Percentiles rank a stretch among this genome's conserved stretches.
phyloP scores from a whole-genome alignment of 2,329 filamentous ascomycete species.

The Beauveria rudraprayagi region DNA sequence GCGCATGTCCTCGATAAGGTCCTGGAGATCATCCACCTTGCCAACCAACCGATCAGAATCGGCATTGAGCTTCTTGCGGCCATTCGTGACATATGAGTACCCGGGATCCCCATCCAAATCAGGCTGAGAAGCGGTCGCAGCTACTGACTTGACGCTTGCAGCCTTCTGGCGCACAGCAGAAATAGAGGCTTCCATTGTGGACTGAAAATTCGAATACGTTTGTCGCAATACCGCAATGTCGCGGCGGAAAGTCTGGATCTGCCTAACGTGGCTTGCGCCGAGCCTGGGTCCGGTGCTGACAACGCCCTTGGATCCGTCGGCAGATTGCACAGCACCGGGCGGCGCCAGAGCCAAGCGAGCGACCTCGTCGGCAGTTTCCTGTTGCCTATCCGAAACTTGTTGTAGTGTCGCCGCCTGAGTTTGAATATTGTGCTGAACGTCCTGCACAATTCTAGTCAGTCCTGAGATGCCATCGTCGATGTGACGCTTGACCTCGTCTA shows the following conservation, averaged over 20 bases:
- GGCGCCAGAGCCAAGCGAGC: slow-evolving; percentile 48
- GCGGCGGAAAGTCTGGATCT: slow-evolving; percentile 73
- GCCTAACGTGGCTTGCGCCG: slow-evolving; percentile 57
- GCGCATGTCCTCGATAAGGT: slow-evolving; percentile 89
- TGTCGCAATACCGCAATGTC: slow-evolving; percentile 89
- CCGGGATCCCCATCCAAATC: slow-evolving; percentile 70
- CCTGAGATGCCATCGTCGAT: slow-evolving; percentile 86
- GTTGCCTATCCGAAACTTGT: slow-evolving; percentile 80
- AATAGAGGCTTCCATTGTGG: slow-evolving; percentile 86
- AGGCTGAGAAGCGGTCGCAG: slow-evolving; percentile 62
- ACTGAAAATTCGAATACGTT: slow-evolving; percentile 85
- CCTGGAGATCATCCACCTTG: slow-evolving; percentile 94
- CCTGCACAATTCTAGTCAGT: slow-evolving; percentile 74
- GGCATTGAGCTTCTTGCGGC: slow-evolving; percentile 76
- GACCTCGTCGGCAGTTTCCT: slow-evolving; percentile 83
- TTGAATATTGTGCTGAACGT: slow-evolving; percentile 74
- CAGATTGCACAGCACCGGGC: slow-evolving; percentile 31
- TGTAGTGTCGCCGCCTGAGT: slow-evolving; percentile 77
- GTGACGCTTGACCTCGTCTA: slow-evolving; percentile 94
- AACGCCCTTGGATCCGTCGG: slow-evolving; percentile 32
- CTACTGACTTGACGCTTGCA: slow-evolving; percentile 66
- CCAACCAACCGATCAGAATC: slow-evolving; percentile 88
- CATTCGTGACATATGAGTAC: slow-evolving; percentile 73
- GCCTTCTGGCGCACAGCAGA: slow-evolving; percentile 74
- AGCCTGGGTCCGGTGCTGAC: slow-evolving; percentile 33